These are phyloP conservation scores for Lineolata rhizophorae DNA, from an alignment of 495 filamentous ascomycete genomes.

Conservation along the genomic window DNA sequence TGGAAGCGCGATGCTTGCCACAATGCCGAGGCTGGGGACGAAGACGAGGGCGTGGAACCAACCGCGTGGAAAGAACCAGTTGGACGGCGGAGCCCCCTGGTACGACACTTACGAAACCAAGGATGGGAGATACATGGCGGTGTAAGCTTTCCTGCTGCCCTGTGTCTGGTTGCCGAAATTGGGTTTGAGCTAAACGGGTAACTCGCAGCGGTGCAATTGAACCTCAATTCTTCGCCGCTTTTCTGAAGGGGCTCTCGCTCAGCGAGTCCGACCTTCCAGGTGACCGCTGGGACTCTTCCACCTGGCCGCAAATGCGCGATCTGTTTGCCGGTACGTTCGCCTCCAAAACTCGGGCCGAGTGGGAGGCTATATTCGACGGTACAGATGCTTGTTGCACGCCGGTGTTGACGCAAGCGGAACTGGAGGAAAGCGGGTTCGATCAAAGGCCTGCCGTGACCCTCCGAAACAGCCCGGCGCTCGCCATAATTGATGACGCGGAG, in stretches of 20 bases:
- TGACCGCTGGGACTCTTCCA: constrained; percentile 29
- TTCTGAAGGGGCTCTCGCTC: constrained; percentile 45
- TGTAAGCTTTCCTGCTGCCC: constrained; percentile 17
- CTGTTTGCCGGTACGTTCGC: constrained; percentile 43
- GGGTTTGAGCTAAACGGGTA: neutral
- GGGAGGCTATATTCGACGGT: constrained; percentile 70
- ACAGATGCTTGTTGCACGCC: constrained; percentile 86
- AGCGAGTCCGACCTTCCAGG: constrained; percentile 27
- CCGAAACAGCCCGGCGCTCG: constrained; percentile 35
- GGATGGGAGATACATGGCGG: constrained; percentile 69
- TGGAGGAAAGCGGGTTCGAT: constrained; percentile 45
- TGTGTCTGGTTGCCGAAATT: too few species aligned
- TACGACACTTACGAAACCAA: constrained; percentile 76
- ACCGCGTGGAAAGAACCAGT: constrained; percentile 48
- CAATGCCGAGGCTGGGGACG: constrained; percentile 43
- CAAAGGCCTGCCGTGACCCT: constrained; percentile 57
- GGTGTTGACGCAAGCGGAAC: constrained; percentile 50
- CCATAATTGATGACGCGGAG: constrained; percentile 20
- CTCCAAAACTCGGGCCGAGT: constrained; percentile 53
- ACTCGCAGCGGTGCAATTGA: constrained; percentile 46
- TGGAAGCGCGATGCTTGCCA: constrained; percentile 54
- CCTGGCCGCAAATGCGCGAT: constrained; percentile 41
- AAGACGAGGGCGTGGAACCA: constrained; percentile 35
- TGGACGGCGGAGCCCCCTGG: constrained; percentile 71
- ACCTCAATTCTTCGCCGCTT: constrained; percentile 51